These are phyloP conservation scores for Chlorella variabilis DNA, from an alignment of 163 green algal species.

Conservation along the genomic window DNA sequence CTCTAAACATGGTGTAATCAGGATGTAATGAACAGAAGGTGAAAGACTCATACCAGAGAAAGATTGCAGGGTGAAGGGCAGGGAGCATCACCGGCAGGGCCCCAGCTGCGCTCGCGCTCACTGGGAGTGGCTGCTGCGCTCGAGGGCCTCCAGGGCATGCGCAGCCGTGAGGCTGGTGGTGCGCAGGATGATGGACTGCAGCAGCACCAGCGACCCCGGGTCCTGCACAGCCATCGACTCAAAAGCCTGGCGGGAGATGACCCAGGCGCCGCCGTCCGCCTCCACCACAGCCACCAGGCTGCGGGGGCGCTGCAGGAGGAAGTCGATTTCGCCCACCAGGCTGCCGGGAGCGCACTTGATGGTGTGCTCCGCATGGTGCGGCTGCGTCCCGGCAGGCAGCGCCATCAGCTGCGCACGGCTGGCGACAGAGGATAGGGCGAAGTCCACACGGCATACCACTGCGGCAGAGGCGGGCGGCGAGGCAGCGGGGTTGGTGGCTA, in stretches of 20 bases:
- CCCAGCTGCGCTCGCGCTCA: too few relatives aligned
- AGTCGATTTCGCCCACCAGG: constrained; percentile 56
- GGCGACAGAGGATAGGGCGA: neutral
- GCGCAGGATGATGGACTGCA: constrained; percentile 50
- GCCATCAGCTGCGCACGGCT: constrained; percentile 23
- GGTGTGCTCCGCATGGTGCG: neutral
- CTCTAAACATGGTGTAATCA: too few relatives aligned
- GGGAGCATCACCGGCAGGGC: too few relatives aligned
- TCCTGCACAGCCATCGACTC: constrained; percentile 37
- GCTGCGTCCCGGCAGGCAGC: constrained; percentile 19
- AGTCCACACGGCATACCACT: constrained; percentile 31
- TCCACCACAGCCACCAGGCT: constrained; percentile 8
- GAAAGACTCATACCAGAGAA: too few relatives aligned
- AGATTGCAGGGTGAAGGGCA: too few relatives aligned
- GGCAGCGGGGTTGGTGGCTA: neutral
- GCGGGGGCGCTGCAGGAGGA: constrained; percentile 51
- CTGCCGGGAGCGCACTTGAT: constrained; percentile 39
- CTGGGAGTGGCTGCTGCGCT: constrained; percentile 35
- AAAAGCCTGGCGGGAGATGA: constrained; percentile 14
- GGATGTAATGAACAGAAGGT: too few relatives aligned
- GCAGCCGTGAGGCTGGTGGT: constrained; percentile 31
- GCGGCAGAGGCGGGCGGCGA: neutral
- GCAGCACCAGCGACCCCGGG: constrained; percentile 34
- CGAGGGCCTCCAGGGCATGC: constrained; percentile 50
- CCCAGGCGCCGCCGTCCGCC: constrained; percentile 14